Conservation (phyloP, 306 rosid genomes). For the Vachellia pachyceras region DNA sequence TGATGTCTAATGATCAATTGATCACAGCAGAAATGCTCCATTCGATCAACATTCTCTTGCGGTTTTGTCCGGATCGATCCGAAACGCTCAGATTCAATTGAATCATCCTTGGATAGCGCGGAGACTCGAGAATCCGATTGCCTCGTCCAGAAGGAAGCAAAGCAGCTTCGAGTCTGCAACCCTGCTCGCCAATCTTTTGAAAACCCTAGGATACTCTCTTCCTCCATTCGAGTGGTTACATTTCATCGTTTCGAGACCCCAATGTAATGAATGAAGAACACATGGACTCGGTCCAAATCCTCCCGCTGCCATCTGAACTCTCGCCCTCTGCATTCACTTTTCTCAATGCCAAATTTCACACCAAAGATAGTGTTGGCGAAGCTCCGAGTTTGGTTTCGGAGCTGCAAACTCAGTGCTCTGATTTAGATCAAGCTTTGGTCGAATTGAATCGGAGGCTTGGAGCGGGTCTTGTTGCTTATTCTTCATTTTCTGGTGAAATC, state of each 20-base stretch:
- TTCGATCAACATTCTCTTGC: not conserved
- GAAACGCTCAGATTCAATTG: constrained; percentile 2
- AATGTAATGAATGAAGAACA: constrained; percentile 15
- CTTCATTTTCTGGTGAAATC: constrained; percentile 64
- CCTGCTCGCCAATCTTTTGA: not conserved
- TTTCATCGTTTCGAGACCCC: not conserved
- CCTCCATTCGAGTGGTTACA: constrained; percentile 12
- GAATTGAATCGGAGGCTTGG: constrained; percentile 68
- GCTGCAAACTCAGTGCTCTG: constrained; percentile 64
- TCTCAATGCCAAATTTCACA: constrained; percentile 56
- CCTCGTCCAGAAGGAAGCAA: constrained; percentile 21
- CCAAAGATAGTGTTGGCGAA: constrained; percentile 42
- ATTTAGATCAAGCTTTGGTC: constrained; percentile 63
- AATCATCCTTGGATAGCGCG: not conserved
- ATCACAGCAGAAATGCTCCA: no score
- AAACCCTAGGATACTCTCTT: constrained; percentile 33
- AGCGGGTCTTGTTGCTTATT: constrained; percentile 57
- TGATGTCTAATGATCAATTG: no score
- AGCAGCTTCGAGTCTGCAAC: not conserved
- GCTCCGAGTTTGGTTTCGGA: constrained; percentile 61
- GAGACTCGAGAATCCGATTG: not conserved
- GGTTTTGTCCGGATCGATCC: not conserved
- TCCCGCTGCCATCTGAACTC: constrained; percentile 60
- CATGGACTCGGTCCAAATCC: constrained; percentile 56
- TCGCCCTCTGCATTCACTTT: constrained; percentile 63